phyloP scores from a whole-genome alignment of 495 filamentous ascomycete genomes.

The Hypoxylon trugodes region DNA sequence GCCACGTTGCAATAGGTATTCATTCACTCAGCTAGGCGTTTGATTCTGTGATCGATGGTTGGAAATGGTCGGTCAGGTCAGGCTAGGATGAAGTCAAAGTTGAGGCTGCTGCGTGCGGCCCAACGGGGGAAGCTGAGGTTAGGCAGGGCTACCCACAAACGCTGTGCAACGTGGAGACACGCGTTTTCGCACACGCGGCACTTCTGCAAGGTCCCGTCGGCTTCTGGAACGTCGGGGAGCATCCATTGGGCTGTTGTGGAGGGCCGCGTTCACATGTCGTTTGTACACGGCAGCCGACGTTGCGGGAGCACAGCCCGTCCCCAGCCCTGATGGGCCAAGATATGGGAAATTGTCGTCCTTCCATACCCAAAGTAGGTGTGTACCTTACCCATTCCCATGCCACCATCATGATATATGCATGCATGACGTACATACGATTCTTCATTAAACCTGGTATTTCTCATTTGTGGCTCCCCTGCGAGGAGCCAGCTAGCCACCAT shows the following conservation, averaged over 20 bases:
- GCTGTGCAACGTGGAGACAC: conserved; percentile 40
- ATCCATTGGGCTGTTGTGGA: conserved; percentile 28
- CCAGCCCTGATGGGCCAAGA: conserved; percentile 15
- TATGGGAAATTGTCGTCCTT: conserved; percentile 1
- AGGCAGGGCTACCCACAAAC: conserved; percentile 41
- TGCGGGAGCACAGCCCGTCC: conserved; percentile 28
- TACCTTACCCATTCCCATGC: neutral
- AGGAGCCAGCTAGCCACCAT: too few relatives aligned
- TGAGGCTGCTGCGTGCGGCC: conserved; percentile 39
- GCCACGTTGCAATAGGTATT: conserved; percentile 33
- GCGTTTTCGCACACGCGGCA: conserved; percentile 41
- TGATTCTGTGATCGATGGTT: conserved; percentile 4
- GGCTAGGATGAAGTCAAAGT: conserved; percentile 39
- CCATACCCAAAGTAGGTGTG: too few relatives aligned
- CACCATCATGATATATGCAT: too few relatives aligned
- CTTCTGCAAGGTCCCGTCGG: conserved; percentile 40
- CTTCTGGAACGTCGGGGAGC: conserved; percentile 37
- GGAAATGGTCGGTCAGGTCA: neutral
- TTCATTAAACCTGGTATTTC: too few relatives aligned
- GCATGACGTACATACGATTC: conserved; percentile 19
- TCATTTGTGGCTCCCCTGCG: too few relatives aligned
- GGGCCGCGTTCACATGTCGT: conserved; percentile 32
- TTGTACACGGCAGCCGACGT: conserved; percentile 35
- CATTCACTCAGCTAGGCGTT: conserved; percentile 12
- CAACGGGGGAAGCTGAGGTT: conserved; percentile 31